Conservation (phyloP, 257 asterid genomes). For the Forsythia viridissima region DNA sequence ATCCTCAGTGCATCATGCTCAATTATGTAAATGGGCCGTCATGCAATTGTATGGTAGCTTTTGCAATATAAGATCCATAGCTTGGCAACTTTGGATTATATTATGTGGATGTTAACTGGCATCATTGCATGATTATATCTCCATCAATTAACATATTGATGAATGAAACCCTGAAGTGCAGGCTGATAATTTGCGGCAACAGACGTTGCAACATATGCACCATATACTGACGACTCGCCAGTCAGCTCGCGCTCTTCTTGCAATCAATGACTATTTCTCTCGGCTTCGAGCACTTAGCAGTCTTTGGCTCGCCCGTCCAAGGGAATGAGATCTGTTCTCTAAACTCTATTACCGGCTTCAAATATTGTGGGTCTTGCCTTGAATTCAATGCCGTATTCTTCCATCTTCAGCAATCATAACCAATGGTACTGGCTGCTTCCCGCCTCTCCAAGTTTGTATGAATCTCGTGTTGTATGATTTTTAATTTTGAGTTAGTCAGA, state of each 20-base stretch:
- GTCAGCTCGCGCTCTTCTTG: conserved; percentile 64
- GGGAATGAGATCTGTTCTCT: conserved; percentile 30
- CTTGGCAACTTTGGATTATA: not conserved
- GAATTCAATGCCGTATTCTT: not conserved
- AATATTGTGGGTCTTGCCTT: not conserved
- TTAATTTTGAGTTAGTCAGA: not conserved
- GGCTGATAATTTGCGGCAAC: conserved; percentile 61
- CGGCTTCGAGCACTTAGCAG: conserved; percentile 62
- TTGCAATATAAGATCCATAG: not conserved
- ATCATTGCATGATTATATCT: not conserved
- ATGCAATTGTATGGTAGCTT: too few relatives aligned
- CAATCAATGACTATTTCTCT: conserved; percentile 56
- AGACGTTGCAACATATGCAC: conserved; percentile 54
- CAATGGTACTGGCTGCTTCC: not conserved
- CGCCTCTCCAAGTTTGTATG: not conserved
- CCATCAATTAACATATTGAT: not conserved
- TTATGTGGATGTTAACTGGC: not conserved
- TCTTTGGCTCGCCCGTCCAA: conserved; percentile 65
- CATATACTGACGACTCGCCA: conserved; percentile 55
- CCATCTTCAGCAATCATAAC: not conserved
- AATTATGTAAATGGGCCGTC: too few relatives aligned
- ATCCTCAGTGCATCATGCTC: not conserved
- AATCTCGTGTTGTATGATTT: not conserved
- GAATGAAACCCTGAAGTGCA: conserved; percentile 10
- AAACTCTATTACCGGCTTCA: not conserved